Base-by-base conservation (phyloP, 257 asterid species). In the Coffea eugenioides region DNA sequence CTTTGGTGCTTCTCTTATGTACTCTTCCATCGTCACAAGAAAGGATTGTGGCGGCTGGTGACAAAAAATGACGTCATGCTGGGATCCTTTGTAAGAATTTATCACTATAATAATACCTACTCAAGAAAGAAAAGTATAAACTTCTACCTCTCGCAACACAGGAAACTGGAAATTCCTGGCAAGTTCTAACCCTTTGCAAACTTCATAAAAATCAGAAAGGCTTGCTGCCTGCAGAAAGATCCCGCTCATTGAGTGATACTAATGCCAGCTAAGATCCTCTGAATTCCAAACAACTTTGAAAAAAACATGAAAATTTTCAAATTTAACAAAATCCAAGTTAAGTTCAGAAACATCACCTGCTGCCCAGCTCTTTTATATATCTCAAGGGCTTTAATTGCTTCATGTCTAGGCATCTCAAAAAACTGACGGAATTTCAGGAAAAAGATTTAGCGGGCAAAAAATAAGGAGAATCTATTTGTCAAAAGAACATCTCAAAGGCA, bases 401-500 rank as follows among this genome's bases (percentile, higher is more conserved):
- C 99, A 82, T 96, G 99, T 85, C 96, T 91, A 69, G 97, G 97
- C 99, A 96, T 96, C 94, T 96, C 99, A 86, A 96, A 96, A 88
- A 96, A 96, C 99, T 94, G 94, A 84, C 18, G 54, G 75, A 81
- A 78, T 61, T 64, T 83, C 81, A 27, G 80, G 80, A 77, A 51
- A 79, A 75, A 0, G 49, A 61, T 73, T 23, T 3, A 8, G 25
- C 12, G 13, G 73, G 77, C 74, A 80, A 52, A 21, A 14, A 66
- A 75, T 61, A 61, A 39, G 27, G 65, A 62, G 49, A 31, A 57
- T 56, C 49, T 49, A 31, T 8, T 20, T 36, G 66, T 57, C 31
- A 46, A 73, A 71, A 49, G 23, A 15, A 54, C 14, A 10, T 75
- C 80, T 75, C 48, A 34, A 69, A 72, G 79, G 18, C 52, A 56